Conservation (phyloP, 164 flowering plant genomes). For the Umbellularia californica region DNA sequence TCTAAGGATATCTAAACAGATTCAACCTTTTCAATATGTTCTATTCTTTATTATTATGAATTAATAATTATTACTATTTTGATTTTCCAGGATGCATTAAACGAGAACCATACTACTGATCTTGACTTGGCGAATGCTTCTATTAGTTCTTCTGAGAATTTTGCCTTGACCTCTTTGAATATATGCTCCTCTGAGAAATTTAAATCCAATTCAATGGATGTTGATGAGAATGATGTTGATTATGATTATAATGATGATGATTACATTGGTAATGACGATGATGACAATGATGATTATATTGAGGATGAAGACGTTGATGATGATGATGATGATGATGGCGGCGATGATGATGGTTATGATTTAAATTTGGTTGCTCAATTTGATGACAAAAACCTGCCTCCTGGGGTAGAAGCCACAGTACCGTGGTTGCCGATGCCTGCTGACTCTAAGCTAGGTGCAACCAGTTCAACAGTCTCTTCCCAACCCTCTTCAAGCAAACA, state of each 20-base stretch:
- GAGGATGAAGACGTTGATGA: neutral
- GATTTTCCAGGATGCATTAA: constrained; percentile 11
- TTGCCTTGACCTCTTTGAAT: neutral
- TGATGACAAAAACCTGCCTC: constrained; percentile 22
- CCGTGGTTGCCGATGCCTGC: constrained; percentile 15
- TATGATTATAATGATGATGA: constrained; percentile 1
- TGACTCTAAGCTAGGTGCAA: constrained; percentile 11
- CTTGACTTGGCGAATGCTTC: constrained; percentile 3
- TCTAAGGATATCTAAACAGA: neutral
- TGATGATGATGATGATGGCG: constrained; percentile 7
- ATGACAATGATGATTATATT: neutral
- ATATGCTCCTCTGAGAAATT: neutral
- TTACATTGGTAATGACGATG: neutral
- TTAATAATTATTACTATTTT: neutral
- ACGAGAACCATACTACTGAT: neutral
- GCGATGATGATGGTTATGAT: neutral
- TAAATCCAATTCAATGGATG: neutral
- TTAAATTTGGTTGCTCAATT: constrained; percentile 22
- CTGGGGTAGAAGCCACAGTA: constrained; percentile 17
- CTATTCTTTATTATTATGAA: neutral
- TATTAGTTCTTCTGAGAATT: neutral
- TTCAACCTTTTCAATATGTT: neutral
- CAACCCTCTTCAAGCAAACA: neutral
- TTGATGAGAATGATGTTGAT: constrained; percentile 4
- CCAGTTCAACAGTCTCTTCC: constrained; percentile 19